These are phyloP conservation scores for Aureobasidium sp. DNA, from an alignment of 2,329 filamentous ascomycete genomes.

Conservation along the genomic window DNA sequence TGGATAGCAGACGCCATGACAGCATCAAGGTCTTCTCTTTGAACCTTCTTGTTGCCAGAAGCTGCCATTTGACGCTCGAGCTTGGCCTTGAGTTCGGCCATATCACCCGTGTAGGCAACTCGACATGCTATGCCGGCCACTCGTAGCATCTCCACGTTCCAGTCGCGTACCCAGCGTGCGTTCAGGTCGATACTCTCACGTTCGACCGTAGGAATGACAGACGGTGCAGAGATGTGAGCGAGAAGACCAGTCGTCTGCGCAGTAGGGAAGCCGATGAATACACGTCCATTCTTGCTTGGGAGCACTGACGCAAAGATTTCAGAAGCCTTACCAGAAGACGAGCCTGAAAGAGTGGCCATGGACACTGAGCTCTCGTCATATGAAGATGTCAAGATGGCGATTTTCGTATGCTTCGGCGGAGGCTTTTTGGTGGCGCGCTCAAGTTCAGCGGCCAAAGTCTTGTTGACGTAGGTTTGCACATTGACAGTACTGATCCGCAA, in stretches of 20 bases:
- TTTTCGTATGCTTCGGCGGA: slow-evolving; percentile 75
- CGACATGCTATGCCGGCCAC: slow-evolving; percentile 85
- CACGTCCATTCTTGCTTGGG: slow-evolving; percentile 77
- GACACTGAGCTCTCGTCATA: slow-evolving; percentile 72
- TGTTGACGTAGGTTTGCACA: slow-evolving; percentile 65
- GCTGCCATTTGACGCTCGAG: slow-evolving; percentile 31
- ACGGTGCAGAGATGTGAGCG: slow-evolving; percentile 90
- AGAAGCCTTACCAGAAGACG: slow-evolving; percentile 46
- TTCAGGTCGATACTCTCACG: slow-evolving; percentile 95
- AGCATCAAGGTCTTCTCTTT: slow-evolving; percentile 53
- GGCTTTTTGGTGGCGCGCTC: slow-evolving; percentile 96
- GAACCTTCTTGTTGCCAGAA: slow-evolving; percentile 37
- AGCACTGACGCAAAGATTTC: slow-evolving; percentile 88
- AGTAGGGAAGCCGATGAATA: slow-evolving; percentile 97
- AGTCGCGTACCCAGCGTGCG: slow-evolving; percentile 88
- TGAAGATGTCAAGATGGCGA: slow-evolving; percentile 84
- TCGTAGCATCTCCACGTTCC: slow-evolving; percentile 90
- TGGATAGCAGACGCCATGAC: slow-evolving; percentile 74
- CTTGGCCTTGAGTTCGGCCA: slow-evolving; percentile 59
- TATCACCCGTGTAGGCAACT: slow-evolving; percentile 80
- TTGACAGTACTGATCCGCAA: slow-evolving; percentile 78
- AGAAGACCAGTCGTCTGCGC: slow-evolving; percentile 93
- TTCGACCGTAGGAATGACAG: slow-evolving; percentile 94
- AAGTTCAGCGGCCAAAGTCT: slow-evolving; percentile 70
- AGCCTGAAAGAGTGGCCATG: slow-evolving; percentile 42